phyloP scores from a whole-genome alignment of 2,329 filamentous ascomycete species.

The Ophiocordyceps sinensis region DNA sequence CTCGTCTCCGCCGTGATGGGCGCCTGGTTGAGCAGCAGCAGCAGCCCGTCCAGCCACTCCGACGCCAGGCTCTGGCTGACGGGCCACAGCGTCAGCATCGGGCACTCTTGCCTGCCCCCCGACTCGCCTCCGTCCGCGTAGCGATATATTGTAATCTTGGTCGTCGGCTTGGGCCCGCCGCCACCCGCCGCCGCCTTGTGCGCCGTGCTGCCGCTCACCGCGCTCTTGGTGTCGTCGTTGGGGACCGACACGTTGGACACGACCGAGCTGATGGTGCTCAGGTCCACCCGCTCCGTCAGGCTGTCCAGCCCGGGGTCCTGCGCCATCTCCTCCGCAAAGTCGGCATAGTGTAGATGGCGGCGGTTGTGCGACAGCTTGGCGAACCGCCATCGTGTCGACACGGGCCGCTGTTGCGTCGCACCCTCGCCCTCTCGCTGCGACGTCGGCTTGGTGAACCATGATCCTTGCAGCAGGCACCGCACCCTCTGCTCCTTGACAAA shows the following conservation, averaged over 20 bases:
- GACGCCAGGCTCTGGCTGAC: conserved; percentile 70
- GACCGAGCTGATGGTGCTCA: conserved; percentile 78
- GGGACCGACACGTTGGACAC: conserved; percentile 78
- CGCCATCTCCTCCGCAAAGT: conserved; percentile 54
- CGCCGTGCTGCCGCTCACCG: conserved; percentile 25
- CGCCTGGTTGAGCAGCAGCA: conserved; percentile 89
- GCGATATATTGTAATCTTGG: conserved; percentile 86
- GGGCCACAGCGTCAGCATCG: conserved; percentile 73
- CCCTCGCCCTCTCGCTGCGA: conserved; percentile 21
- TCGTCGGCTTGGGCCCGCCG: conserved; percentile 36
- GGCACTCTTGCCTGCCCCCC: conserved; percentile 36
- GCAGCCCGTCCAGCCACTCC: conserved; percentile 89
- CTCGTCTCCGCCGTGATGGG: conserved; percentile 96
- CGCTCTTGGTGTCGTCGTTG: conserved; percentile 33
- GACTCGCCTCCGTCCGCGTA: conserved; percentile 33
- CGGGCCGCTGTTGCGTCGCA: conserved; percentile 20
- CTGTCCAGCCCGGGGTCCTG: conserved; percentile 58
- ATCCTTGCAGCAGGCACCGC: conserved; percentile 72
- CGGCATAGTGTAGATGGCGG: conserved; percentile 76
- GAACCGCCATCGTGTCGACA: conserved; percentile 58
- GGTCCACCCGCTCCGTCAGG: conserved; percentile 70
- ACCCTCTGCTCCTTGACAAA: conserved; percentile 97
- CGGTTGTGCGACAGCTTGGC: conserved; percentile 83
- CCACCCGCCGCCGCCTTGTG: conserved; percentile 14
- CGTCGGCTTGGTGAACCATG: conserved; percentile 60